Evolutionary conservation across 108 stramenopile species (phyloP).

Genomic region (Bacterosira constricta): DNA sequence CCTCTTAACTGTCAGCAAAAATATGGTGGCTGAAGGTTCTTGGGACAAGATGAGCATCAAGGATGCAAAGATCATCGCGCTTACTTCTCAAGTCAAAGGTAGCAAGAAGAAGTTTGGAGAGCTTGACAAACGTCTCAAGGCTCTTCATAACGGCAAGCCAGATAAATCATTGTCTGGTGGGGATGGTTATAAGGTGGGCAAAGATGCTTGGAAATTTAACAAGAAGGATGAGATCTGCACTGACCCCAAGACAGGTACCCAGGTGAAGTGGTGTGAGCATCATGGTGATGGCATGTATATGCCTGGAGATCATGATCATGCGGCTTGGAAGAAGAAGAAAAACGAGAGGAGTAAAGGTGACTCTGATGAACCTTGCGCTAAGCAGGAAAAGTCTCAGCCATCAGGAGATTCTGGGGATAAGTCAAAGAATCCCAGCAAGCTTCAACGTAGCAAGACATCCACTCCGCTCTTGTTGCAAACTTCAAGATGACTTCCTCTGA

Average conservation of each 20-base stretch:
- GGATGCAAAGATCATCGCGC: conserved; percentile 4
- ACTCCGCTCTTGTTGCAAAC: not conserved
- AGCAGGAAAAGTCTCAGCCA: too few relatives aligned
- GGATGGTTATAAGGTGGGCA: not conserved
- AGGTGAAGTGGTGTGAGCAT: conserved; percentile 1
- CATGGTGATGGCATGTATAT: conserved; percentile 13
- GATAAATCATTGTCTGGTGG: not conserved
- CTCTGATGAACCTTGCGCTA: too few relatives aligned
- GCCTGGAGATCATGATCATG: conserved; percentile 12
- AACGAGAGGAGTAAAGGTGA: not conserved
- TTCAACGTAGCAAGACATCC: conserved; percentile 1
- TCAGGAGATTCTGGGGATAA: too few relatives aligned
- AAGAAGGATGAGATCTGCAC: not conserved
- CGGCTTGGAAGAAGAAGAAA: not conserved
- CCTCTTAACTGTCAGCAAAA: too few relatives aligned
- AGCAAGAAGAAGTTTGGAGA: not conserved
- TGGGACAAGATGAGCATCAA: not conserved
- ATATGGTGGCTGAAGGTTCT: not conserved
- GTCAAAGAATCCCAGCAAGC: not conserved
- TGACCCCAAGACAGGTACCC: not conserved
- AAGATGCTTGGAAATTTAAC: not conserved
- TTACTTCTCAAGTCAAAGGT: not conserved
- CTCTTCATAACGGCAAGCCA: too few relatives aligned
- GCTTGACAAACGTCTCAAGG: not conserved
- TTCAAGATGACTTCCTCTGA: not conserved